A percentile compares a stretch with the other conserved stretches of the same genome.
Conservation (phyloP, 805 yeast species). For the Kodamaea lidongshanica region DNA sequence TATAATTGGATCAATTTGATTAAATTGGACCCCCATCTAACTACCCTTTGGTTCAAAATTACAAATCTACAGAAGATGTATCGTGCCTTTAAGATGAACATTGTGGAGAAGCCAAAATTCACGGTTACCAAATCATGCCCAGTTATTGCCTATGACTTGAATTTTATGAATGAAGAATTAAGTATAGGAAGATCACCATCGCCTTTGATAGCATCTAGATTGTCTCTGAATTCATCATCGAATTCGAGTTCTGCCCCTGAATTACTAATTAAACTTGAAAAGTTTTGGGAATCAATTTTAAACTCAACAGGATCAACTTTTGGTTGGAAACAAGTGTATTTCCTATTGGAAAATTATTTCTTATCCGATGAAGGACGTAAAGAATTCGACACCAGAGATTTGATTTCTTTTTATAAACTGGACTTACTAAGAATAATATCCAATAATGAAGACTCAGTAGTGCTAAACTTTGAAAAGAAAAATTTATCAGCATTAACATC, state of each 20-base stretch:
- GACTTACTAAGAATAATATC: too few relatives aligned
- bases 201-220: slow-evolving; percentile 4
- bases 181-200: slow-evolving; percentile 6
- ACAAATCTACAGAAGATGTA: slow-evolving; percentile 36
- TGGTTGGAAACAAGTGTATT: slow-evolving; percentile 19
- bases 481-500: slow-evolving; percentile 15
- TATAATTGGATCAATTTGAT: slow-evolving; percentile 37
- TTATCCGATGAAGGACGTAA: slow-evolving; percentile 11
- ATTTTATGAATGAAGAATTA: slow-evolving; percentile 29
- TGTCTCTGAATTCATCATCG: neutral
- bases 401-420: slow-evolving; percentile 22
- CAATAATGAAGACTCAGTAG: slow-evolving; percentile 16
- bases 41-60: slow-evolving; percentile 36
- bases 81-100: slow-evolving; percentile 29
- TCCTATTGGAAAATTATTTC: slow-evolving; percentile 28
- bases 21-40: slow-evolving; percentile 34
- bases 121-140: slow-evolving; percentile 23
- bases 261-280: slow-evolving; percentile 17
- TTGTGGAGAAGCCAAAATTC: slow-evolving; percentile 8
- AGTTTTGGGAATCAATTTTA: slow-evolving; percentile 22
- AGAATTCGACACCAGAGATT: slow-evolving; percentile 18
- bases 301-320: slow-evolving; percentile 16
- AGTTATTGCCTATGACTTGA: slow-evolving; percentile 36
- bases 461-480: slow-evolving; percentile 6
- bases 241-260: slow-evolving; percentile 5